These are phyloP conservation scores for Lunasporangiospora selenospora DNA, from an alignment of 192 early-diverging fungal species.

Conservation along the genomic window DNA sequence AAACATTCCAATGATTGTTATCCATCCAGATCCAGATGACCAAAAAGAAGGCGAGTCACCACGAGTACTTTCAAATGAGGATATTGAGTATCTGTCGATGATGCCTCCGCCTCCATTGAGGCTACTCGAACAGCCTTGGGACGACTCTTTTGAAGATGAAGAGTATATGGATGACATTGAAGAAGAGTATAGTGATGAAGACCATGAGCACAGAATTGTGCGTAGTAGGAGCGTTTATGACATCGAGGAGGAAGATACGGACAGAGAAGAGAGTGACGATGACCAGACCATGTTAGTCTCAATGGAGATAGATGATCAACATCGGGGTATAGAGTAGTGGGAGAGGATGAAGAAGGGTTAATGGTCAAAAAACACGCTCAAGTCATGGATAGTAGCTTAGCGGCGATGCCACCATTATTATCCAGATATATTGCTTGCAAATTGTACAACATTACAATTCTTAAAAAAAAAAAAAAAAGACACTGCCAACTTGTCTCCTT, in stretches of 20 bases:
- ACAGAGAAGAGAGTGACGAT: not conserved
- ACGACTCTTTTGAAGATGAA: conserved; percentile 3
- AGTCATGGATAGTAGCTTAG: too few species aligned
- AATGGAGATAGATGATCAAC: too few species aligned
- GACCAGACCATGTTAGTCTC: too few species aligned
- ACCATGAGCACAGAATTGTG: not conserved
- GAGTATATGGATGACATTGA: conserved; percentile 13
- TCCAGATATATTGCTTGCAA: too few species aligned
- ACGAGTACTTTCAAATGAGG: conserved; percentile 14
- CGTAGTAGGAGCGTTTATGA: not conserved
- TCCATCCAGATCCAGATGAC: conserved; percentile 16
- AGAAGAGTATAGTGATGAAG: conserved; percentile 15
- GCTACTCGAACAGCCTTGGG: conserved; percentile 33
- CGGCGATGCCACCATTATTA: too few species aligned
- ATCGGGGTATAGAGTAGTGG: too few species aligned
- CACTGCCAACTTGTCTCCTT: too few species aligned
- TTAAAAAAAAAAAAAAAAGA: too few species aligned
- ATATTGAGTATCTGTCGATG: conserved; percentile 40
- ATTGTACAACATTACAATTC: too few species aligned
- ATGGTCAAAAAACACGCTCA: too few species aligned
- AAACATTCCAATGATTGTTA: not conserved
- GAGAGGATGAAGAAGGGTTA: too few species aligned
- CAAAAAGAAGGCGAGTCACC: conserved; percentile 20
- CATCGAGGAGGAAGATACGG: not conserved
- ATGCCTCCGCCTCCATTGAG: conserved; percentile 26